Percentiles rank a stretch among this genome's conserved stretches.
phyloP scores from a whole-genome alignment of 257 asterid genomes.

The Craterostigma plantagineum region DNA sequence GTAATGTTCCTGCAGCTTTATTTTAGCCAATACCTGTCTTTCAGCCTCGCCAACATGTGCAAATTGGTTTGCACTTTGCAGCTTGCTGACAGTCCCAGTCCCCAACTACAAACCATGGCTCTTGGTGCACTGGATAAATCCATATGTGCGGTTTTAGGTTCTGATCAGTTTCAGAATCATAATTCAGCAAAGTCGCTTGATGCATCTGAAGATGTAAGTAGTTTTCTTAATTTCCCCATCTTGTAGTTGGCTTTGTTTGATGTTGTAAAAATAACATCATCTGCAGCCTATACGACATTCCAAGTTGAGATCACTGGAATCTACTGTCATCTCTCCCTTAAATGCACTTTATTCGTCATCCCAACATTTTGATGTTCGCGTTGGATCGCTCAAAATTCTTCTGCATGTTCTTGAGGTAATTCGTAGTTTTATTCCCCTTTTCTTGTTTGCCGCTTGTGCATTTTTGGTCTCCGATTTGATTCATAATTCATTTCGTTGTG shows the following conservation, averaged over 20 bases:
- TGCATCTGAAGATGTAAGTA: conserved; percentile 37
- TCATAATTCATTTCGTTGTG: background rate
- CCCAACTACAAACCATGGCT: conserved; percentile 57
- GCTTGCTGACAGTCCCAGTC: conserved; percentile 75
- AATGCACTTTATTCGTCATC: conserved; percentile 58
- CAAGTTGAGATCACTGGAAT: conserved; percentile 62
- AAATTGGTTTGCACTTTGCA: conserved; percentile 37
- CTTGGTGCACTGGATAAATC: conserved; percentile 88
- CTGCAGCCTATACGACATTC: conserved; percentile 27
- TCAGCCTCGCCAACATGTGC: conserved; percentile 8
- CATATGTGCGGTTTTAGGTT: conserved; percentile 85
- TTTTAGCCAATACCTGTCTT: background rate
- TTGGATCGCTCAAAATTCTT: conserved; percentile 81
- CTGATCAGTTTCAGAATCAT: conserved; percentile 49
- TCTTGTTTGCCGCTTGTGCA: background rate
- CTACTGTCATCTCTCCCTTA: conserved; percentile 74
- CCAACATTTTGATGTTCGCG: conserved; percentile 55
- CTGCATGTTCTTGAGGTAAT: conserved; percentile 85
- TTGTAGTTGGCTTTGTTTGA: conserved; percentile 6
- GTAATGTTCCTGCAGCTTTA: conserved; percentile 17
- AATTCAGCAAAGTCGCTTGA: conserved; percentile 21
- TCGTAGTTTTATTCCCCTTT: conserved; percentile 6
- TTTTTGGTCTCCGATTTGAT: background rate
- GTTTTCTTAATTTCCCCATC: conserved; percentile 8
- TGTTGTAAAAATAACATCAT: conserved; percentile 8